Evolutionary conservation across 805 yeast genomes (phyloP).

Genomic region (Pichia cephalocereana): DNA sequence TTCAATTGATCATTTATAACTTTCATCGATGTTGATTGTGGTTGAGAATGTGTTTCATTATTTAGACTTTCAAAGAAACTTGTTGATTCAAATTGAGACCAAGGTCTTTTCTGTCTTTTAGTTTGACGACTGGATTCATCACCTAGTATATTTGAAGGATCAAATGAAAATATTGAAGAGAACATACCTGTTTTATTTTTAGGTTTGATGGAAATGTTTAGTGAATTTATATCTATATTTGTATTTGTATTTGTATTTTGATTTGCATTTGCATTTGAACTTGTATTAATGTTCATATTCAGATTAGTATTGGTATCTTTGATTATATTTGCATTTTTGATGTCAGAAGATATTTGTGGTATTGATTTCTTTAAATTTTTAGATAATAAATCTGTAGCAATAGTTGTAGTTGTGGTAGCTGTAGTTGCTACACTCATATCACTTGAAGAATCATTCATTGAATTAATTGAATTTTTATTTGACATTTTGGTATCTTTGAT

Average conservation of each 20-base stretch:
- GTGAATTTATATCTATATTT: not conserved
- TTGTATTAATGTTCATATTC: too few species aligned
- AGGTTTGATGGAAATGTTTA: not conserved
- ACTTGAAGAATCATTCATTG: constrained; percentile 28
- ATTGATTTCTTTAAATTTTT: not conserved
- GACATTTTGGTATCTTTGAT: too few species aligned
- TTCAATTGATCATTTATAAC: not conserved
- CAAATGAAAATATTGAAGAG: constrained; percentile 6
- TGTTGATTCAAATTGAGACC: constrained; percentile 22
- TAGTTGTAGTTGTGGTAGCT: not conserved
- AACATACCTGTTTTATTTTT: constrained; percentile 1
- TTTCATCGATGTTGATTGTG: constrained; percentile 4
- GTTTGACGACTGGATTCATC: constrained; percentile 11
- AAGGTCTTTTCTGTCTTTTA: constrained; percentile 27
- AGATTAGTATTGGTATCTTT: too few species aligned
- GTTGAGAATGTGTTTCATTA: too few species aligned
- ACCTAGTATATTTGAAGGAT: constrained; percentile 9
- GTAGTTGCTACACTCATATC: constrained; percentile 18
- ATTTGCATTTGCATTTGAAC: too few species aligned
- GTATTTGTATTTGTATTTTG: too few species aligned
- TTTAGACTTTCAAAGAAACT: constrained; percentile 19
- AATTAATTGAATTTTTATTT: constrained; percentile 17
- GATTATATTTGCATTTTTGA: not conserved
- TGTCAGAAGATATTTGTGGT: not conserved
- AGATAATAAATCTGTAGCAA: not conserved